phyloP scores from a whole-genome alignment of 2,329 filamentous ascomycete species.

The Sporothrix variecibatus region DNA sequence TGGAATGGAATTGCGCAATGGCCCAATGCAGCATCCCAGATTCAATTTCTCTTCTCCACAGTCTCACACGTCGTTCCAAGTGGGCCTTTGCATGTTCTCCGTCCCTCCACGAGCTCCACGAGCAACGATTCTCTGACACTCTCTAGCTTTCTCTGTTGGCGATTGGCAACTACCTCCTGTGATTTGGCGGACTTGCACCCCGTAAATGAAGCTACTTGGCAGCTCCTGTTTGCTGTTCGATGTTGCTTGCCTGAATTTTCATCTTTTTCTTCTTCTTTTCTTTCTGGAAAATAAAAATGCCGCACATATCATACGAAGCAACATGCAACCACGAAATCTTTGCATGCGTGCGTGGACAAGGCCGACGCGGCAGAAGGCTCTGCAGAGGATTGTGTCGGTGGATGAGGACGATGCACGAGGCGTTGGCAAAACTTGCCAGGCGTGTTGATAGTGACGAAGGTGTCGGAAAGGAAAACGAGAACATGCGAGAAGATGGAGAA shows the following conservation, averaged over 20 bases:
- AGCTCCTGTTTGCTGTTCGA: constrained; percentile 22
- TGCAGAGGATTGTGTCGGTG: background rate
- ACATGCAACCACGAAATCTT: background rate
- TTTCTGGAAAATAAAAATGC: constrained; percentile 27
- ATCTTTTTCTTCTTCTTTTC: background rate
- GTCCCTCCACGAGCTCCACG: background rate
- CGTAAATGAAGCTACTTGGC: constrained; percentile 28
- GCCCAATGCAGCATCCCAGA: constrained; percentile 24
- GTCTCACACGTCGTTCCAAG: constrained; percentile 15
- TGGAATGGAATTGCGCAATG: constrained; percentile 25
- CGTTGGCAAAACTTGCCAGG: constrained; percentile 5
- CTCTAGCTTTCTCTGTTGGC: constrained; percentile 7
- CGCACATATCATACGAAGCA: constrained; percentile 26
- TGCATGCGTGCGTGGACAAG: background rate
- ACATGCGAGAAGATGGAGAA: background rate
- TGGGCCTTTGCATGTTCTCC: constrained; percentile 17
- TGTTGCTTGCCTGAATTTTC: too few species aligned
- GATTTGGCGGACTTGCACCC: background rate
- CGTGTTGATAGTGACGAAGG: background rate
- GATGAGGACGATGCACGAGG: background rate
- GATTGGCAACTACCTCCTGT: background rate
- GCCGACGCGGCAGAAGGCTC: background rate
- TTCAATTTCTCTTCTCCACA: constrained; percentile 21
- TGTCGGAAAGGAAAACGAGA: background rate
- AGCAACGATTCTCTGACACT: too few species aligned